A percentile compares a stretch with the other conserved stretches of the same genome.
phyloP scores from a whole-genome alignment of 495 filamentous ascomycete genomes.

The Penicillium roqueforti region DNA sequence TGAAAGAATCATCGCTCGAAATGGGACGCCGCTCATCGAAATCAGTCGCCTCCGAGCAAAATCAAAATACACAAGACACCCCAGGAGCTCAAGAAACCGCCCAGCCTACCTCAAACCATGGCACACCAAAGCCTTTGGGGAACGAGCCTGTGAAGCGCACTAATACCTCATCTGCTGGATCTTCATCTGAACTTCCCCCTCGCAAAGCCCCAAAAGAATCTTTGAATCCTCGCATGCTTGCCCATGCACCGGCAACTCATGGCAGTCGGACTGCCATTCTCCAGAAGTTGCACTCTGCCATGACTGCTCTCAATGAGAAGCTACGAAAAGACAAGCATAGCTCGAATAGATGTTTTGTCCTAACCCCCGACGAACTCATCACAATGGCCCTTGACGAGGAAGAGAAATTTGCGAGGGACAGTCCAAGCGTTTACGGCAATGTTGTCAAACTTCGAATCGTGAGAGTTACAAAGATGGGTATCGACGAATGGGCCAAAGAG shows the following conservation, averaged over 20 bases:
- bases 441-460: slow-evolving; percentile 75
- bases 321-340: slow-evolving; percentile 47
- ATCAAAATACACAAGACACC: not conserved
- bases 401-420: slow-evolving; percentile 65
- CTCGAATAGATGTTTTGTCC: slow-evolving; percentile 52
- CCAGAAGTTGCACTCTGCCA: slow-evolving; percentile 68
- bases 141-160: slow-evolving; percentile 13
- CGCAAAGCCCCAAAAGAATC: slow-evolving; percentile 43
- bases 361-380: slow-evolving; percentile 68
- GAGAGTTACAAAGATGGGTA: slow-evolving; percentile 64
- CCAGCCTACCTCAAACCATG: slow-evolving; percentile 38
- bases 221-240: slow-evolving; percentile 78
- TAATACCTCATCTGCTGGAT: not conserved
- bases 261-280: slow-evolving; percentile 62
- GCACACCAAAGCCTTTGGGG: slow-evolving; percentile 18
- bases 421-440: slow-evolving; percentile 68
- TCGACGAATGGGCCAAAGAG: slow-evolving; percentile 59
- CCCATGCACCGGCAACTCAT: slow-evolving; percentile 66
- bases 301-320: slow-evolving; percentile 63
- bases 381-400: slow-evolving; percentile 80
- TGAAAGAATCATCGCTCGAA: not conserved
- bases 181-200: slow-evolving; percentile 22
- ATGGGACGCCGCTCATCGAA: not conserved
- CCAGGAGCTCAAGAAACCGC: slow-evolving; percentile 27
- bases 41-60: not conserved